phyloP scores from a whole-genome alignment of 805 yeast species.

The Starmerella bombi region DNA sequence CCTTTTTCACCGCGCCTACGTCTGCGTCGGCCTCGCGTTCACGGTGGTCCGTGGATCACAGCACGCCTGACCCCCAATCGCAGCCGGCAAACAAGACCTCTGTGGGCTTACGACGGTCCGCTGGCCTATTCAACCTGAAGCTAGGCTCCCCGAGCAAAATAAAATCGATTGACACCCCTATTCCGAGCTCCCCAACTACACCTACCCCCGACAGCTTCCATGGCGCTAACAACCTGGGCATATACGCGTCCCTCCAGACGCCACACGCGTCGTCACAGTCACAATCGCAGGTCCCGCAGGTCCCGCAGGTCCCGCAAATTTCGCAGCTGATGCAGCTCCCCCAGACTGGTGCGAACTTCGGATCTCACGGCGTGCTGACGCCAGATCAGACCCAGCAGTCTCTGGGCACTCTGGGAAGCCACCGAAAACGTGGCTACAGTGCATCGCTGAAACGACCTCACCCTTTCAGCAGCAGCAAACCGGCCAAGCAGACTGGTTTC shows the following conservation, averaged over 20 bases:
- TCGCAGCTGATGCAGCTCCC: too few species aligned
- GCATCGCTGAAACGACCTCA: slow-evolving; percentile 21
- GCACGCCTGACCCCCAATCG: slow-evolving; percentile 5
- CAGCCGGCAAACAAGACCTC: slow-evolving; percentile 1
- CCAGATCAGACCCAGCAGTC: slow-evolving; percentile 1
- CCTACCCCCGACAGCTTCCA: slow-evolving; percentile 2
- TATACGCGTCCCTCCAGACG: too few species aligned
- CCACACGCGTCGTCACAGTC: too few species aligned
- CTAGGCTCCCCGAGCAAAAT: slow-evolving; percentile 22
- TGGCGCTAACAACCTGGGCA: background rate
- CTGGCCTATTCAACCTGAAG: slow-evolving; percentile 32
- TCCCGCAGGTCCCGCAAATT: background rate
- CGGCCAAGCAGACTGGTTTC: slow-evolving; percentile 9
- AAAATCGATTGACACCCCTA: background rate
- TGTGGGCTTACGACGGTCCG: slow-evolving; percentile 27
- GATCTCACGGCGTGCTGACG: too few species aligned
- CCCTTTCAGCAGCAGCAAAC: slow-evolving; percentile 19
- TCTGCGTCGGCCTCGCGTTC: background rate
- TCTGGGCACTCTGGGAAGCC: background rate
- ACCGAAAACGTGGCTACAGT: background rate
- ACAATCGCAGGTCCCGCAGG: background rate
- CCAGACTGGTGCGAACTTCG: too few species aligned
- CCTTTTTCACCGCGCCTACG: slow-evolving; percentile 9
- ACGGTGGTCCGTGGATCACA: slow-evolving; percentile 1
- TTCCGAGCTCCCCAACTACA: background rate